Base-by-base conservation (phyloP, 2,329 filamentous ascomycete genomes). In the Ilyonectria sp. region DNA sequence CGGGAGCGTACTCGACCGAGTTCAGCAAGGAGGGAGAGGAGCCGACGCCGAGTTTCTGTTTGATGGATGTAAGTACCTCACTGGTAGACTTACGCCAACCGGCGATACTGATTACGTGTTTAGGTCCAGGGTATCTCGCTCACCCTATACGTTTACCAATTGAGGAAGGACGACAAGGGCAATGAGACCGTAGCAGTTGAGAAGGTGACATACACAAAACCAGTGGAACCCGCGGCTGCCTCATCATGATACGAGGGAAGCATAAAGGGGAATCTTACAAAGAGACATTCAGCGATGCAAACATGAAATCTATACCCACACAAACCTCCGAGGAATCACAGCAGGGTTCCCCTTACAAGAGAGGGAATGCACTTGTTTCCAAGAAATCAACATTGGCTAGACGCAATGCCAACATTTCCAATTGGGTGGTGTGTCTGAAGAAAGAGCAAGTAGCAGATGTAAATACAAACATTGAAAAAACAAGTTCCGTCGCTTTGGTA, bases 71-170 rank as follows among this genome's bases (percentile, higher is more conserved):
- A 81, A 85, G 94, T 92, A 52, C 61, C 57, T 49, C 57, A 9
- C n/a, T 19, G 63, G 21, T 15, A 9, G 4, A 21, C 9, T 23
- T 23, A 52, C 26, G 2, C 43, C 15, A 35, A 60, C 53, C 21
- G n/a, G n/a, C 44, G 10, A 52, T 75, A 55, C 76, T 79, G 50
- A 79, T 65, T 62, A 19, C 62, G 53, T 58, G 44, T 73, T 68
- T 74, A 97, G 94, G 94, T 97, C 40, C 95, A 98, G 89, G 95
- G 95, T 35, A 97, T 98, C 79, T 97, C 97, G 17, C 88, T 98
- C 72, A 97, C 97, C 67, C 87, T 98, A 56, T 98, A 98, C 80
- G 95, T 98, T 60, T 98, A 98, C 79, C 93, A 95, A 80, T 82
- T 95, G 77, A 89, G 91, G 79, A 94, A 92, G 78, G 92, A 94